Conservation (phyloP, 176 grass and related monocot genomes). For the Stipa capillata region DNA sequence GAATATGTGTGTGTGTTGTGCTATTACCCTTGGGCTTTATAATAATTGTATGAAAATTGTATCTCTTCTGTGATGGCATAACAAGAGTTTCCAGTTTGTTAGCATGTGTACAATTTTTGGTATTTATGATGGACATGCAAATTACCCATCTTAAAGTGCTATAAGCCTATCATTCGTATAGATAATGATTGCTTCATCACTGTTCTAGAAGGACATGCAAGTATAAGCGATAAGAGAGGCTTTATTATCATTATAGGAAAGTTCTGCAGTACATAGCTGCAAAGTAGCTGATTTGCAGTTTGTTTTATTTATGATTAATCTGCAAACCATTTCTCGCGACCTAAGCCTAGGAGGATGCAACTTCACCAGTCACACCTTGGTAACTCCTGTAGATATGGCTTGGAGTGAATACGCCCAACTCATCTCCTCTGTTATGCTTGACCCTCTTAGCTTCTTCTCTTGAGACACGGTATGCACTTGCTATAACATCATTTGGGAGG, state of each 20-base stretch:
- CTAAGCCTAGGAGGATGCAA: background rate
- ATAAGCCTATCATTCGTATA: background rate
- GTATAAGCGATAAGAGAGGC: background rate
- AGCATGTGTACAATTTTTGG: background rate
- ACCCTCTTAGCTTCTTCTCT: constrained; percentile 26
- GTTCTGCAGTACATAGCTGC: background rate
- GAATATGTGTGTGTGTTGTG: too few relatives aligned
- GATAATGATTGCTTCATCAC: background rate
- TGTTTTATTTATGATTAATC: background rate
- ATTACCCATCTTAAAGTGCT: background rate
- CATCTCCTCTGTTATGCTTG: constrained; percentile 14
- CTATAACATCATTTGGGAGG: constrained; percentile 4
- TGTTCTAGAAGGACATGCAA: background rate
- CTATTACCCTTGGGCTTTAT: background rate
- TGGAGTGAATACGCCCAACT: constrained; percentile 5
- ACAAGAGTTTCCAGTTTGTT: background rate
- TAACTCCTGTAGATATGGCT: background rate
- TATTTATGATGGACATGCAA: background rate
- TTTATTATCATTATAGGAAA: background rate
- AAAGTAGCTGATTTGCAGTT: background rate
- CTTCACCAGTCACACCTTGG: background rate
- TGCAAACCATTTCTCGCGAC: background rate
- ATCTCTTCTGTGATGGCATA: background rate
- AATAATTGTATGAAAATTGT: background rate
- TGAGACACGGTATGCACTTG: constrained; percentile 12